phyloP scores from a whole-genome alignment of 2,329 filamentous ascomycete species.

The Monilinia laxa region DNA sequence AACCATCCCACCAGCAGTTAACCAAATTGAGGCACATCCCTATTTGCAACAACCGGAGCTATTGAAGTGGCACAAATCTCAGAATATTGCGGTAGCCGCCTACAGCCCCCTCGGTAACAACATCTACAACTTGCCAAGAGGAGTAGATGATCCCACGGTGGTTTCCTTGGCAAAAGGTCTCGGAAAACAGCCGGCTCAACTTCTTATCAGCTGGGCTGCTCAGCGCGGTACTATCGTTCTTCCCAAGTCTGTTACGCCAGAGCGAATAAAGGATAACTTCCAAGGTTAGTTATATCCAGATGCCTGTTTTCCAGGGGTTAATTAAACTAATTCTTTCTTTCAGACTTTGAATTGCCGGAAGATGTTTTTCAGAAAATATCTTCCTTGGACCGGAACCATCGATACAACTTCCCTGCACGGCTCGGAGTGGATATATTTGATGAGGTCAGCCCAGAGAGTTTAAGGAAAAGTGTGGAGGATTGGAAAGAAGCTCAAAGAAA shows the following conservation, averaged over 20 bases:
- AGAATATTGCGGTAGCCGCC: slow-evolving; percentile 60
- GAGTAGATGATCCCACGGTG: slow-evolving; percentile 51
- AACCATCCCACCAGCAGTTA: slow-evolving; percentile 58
- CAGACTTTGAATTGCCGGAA: slow-evolving; percentile 43
- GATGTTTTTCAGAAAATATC: slow-evolving; percentile 44
- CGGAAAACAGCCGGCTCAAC: slow-evolving; percentile 51
- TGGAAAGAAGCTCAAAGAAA: slow-evolving; percentile 22
- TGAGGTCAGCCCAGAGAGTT: slow-evolving; percentile 43
- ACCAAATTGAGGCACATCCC: slow-evolving; percentile 70
- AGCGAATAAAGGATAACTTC: slow-evolving; percentile 50
- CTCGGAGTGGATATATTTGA: slow-evolving; percentile 48
- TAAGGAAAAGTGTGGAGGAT: slow-evolving; percentile 42
- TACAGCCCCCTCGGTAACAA: slow-evolving; percentile 66
- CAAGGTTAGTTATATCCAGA: slow-evolving; percentile 34
- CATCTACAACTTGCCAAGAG: slow-evolving; percentile 45
- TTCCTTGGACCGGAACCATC: slow-evolving; percentile 43
- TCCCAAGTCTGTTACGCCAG: slow-evolving; percentile 54
- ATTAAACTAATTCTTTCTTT: slow-evolving; percentile 25
- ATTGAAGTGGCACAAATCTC: slow-evolving; percentile 54
- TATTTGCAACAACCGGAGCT: slow-evolving; percentile 63
- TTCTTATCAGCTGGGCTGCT: slow-evolving; percentile 55
- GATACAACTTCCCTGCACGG: slow-evolving; percentile 47
- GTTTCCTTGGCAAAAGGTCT: slow-evolving; percentile 53
- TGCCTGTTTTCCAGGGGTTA: not conserved
- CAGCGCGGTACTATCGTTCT: slow-evolving; percentile 54